These are phyloP conservation scores for Ceratocystis cubensis DNA, from an alignment of 2,329 filamentous ascomycete genomes.

Conservation along the genomic window DNA sequence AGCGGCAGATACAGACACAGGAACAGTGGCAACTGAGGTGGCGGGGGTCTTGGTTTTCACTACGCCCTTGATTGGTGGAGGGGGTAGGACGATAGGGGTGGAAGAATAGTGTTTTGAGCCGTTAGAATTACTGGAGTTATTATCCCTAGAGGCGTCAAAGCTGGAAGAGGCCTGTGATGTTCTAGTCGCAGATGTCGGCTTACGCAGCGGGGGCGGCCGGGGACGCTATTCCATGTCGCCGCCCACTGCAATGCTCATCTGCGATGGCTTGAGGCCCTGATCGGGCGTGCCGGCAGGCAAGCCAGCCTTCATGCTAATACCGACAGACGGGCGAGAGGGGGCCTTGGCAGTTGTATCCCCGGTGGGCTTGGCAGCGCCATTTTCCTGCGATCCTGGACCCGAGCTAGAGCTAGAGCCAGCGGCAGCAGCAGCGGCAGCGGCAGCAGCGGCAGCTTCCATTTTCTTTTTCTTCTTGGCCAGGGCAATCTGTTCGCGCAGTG, in stretches of 20 bases:
- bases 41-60: background rate
- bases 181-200: background rate
- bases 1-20: background rate
- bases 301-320: constrained; percentile 16
- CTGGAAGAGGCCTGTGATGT: background rate
- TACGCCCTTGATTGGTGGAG: background rate
- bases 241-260: constrained; percentile 21
- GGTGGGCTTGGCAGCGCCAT: background rate
- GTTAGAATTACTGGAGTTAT: too few relatives aligned
- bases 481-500: constrained; percentile 68
- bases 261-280: constrained; percentile 15
- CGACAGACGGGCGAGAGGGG: constrained; percentile 18
- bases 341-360: background rate
- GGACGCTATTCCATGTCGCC: constrained; percentile 20
- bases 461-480: constrained; percentile 84
- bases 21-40: too few relatives aligned
- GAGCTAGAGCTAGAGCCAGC: background rate
- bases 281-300: constrained; percentile 14
- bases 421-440: constrained; percentile 10
- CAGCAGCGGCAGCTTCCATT: constrained; percentile 39
- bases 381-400: background rate
- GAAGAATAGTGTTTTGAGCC: background rate
- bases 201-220: constrained; percentile 11
- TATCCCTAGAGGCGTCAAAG: background rate
- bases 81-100: background rate